Evolutionary conservation across 139 green algal genomes (phyloP), one percentile per base, ranked within the genome.

Genomic region (Picochlorum sp.): DNA sequence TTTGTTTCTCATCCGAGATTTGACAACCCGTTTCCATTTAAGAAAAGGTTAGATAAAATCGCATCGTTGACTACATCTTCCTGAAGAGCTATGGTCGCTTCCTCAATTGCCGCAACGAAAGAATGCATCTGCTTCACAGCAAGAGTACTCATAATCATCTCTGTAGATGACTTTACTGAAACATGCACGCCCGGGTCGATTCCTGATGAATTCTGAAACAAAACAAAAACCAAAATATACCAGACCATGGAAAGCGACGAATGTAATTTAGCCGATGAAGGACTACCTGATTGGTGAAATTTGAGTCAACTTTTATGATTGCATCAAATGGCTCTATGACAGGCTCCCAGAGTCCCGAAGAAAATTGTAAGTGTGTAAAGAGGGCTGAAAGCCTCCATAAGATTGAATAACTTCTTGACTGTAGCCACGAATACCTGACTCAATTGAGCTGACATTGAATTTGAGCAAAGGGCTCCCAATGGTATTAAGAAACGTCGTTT

Each of bases 321-420:
- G 88, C 63, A 65, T 88, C 79, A 75, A 81, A 90, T 1, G 89
- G 87, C 73, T 95, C 87, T 66, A 96, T 21, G 34, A 96, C 64
- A 0, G 89, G 89, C 78, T 96, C 89, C 89, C 89, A 96, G 38
- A 20, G 13, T 9, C 23, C 24, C 2, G 90, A 70, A 0, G 68
- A 20, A 2, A 20, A 62, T 91, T 83, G 75, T 85, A 94, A 10
- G 67, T 75, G 71, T 80, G 90, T 30, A 84, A 65, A 21, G 54
- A 67, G 30, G 74, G 57, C 13, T 52, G 61, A 13, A 87, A 44
- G 14, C 71, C 74, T n/a, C 78, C 28, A 61, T 81, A 80, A 1
- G 80, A 74, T 68, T 85, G 73, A 23, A 74, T 34, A 30, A 70
- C 34, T 30, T 56, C 28, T 9, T n/a, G 11, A 45, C 70, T 77